Evolutionary conservation across 2,329 filamentous ascomycete species (phyloP).

Genomic region (Orbilia oligospora): DNA sequence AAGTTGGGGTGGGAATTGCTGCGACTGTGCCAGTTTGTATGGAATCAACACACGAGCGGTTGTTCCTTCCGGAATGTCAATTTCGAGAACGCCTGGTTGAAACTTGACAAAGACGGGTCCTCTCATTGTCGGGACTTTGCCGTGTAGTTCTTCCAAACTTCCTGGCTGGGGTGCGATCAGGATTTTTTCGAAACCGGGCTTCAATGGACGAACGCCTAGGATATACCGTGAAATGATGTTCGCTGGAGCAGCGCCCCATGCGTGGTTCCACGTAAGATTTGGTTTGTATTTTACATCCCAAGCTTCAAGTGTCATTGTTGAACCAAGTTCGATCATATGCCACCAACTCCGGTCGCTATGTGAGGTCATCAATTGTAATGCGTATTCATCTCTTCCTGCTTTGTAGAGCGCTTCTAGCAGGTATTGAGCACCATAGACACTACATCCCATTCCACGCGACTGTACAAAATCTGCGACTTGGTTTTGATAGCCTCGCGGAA

Average conservation of each 20-base stretch:
- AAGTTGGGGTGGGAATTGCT: background rate
- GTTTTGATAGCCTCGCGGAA: constrained; percentile 9
- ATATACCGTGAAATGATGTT: constrained; percentile 40
- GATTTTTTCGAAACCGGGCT: constrained; percentile 27
- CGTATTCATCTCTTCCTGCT: constrained; percentile 22
- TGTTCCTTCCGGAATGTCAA: constrained; percentile 20
- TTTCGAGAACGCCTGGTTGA: background rate
- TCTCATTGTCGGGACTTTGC: constrained; percentile 13
- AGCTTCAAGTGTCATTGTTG: constrained; percentile 42
- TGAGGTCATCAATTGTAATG: constrained; percentile 22
- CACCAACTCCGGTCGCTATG: constrained; percentile 23
- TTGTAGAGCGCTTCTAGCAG: constrained; percentile 35
- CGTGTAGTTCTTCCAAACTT: background rate
- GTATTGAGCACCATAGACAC: constrained; percentile 39
- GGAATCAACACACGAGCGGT: constrained; percentile 15
- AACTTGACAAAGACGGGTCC: constrained; percentile 15
- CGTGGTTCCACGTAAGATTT: constrained; percentile 41
- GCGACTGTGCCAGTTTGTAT: background rate
- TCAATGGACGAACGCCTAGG: constrained; percentile 29
- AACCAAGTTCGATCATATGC: constrained; percentile 27
- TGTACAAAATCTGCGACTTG: constrained; percentile 36
- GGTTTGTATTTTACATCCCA: constrained; percentile 39
- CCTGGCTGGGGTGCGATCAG: constrained; percentile 27
- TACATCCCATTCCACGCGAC: constrained; percentile 41
- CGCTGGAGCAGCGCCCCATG: constrained; percentile 31